A percentile compares a stretch with the other conserved stretches of the same genome.
phyloP scores from a whole-genome alignment of 179 eudicot genomes.

The Pouteria campechiana region DNA sequence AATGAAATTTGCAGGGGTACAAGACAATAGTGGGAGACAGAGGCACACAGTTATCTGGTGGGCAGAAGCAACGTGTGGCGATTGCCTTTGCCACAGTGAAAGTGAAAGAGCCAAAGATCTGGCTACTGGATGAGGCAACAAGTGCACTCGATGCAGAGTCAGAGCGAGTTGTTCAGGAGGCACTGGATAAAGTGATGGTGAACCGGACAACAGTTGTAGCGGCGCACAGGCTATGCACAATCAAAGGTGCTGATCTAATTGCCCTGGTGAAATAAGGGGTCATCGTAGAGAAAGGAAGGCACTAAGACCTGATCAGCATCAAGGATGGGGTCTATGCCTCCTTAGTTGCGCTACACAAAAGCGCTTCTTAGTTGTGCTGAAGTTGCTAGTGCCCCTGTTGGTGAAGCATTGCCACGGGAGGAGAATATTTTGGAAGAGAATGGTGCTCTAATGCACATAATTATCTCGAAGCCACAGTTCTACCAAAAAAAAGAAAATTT shows the following conservation, averaged over 20 bases:
- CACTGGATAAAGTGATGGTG: conserved; percentile 35
- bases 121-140: conserved; percentile 47
- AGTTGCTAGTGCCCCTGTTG: no score
- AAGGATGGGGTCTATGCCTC: conserved; percentile 37
- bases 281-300: conserved; percentile 43
- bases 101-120: conserved; percentile 33
- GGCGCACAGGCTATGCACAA: conserved; percentile 40
- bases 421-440: no score
- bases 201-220: conserved; percentile 34
- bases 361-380: not conserved
- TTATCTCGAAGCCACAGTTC: no score
- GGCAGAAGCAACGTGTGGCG: conserved; percentile 47
- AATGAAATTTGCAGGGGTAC: conserved; percentile 34
- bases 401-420: no score
- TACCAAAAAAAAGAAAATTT: no score
- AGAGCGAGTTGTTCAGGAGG: conserved; percentile 39
- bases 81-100: conserved; percentile 41
- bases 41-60: conserved; percentile 40
- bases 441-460: no score
- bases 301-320: conserved; percentile 20
- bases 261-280: conserved; percentile 35
- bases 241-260: conserved; percentile 26
- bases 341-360: conserved; percentile 23
- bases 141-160: conserved; percentile 45
- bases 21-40: conserved; percentile 40